These are phyloP conservation scores for Haematococcus lacustris DNA, from an alignment of 139 green algal genomes.

Conservation along the genomic window DNA sequence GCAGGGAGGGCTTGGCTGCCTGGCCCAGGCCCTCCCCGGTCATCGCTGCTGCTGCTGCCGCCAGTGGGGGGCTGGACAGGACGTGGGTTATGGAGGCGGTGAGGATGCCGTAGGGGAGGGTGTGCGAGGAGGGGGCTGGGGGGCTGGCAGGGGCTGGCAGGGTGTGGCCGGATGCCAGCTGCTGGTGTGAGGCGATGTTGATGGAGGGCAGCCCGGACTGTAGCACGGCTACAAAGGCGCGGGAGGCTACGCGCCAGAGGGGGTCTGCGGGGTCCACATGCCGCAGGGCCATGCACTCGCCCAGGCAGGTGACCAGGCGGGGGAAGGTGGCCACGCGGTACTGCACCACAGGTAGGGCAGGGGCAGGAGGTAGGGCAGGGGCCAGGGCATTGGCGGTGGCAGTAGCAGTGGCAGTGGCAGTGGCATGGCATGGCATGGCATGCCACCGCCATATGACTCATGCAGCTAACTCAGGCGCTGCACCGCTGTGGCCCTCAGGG, in stretches of 20 bases:
- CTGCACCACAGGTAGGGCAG: constrained; percentile 4
- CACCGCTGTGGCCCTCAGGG: not conserved
- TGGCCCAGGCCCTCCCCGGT: no score
- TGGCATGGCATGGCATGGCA: not conserved
- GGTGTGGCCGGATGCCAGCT: no score
- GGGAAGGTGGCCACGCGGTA: constrained; percentile 52
- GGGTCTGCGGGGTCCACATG: constrained; percentile 25
- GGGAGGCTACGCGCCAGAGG: constrained; percentile 61
- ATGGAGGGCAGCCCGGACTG: constrained; percentile 56
- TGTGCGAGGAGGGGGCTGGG: not conserved
- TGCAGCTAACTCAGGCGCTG: not conserved
- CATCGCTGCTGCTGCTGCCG: not conserved
- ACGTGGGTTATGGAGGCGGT: not conserved
- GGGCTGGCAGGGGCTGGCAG: not conserved
- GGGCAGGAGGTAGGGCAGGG: not conserved
- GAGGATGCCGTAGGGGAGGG: not conserved
- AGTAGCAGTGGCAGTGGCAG: not conserved
- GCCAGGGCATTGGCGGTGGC: not conserved
- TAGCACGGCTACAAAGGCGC: constrained; percentile 54
- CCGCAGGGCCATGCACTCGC: constrained; percentile 55
- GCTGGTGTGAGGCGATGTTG: constrained; percentile 42
- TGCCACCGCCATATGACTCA: not conserved
- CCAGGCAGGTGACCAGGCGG: constrained; percentile 43
- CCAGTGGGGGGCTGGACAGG: not conserved
- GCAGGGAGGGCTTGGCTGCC: not conserved